Conservation (phyloP, 257 asterid genomes). For the Capsicum baccatum region DNA sequence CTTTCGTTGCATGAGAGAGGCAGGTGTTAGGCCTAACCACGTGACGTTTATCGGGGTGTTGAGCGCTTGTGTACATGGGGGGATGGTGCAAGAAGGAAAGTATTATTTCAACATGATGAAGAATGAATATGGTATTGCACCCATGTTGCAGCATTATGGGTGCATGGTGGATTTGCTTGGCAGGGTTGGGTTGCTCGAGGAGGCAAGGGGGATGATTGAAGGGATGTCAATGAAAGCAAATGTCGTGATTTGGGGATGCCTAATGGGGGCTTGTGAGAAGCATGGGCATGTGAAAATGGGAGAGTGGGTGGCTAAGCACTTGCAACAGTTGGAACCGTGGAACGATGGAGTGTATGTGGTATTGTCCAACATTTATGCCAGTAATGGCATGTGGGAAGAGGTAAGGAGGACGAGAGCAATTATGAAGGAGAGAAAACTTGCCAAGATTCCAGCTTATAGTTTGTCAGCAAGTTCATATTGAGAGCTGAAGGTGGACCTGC, state of each 20-base stretch:
- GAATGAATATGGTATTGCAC: slow-evolving; percentile 55
- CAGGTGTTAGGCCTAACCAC: slow-evolving; percentile 65
- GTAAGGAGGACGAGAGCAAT: slow-evolving; percentile 63
- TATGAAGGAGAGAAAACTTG: slow-evolving; percentile 68
- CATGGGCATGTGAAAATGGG: slow-evolving; percentile 77
- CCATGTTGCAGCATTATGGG: slow-evolving; percentile 74
- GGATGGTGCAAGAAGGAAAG: slow-evolving; percentile 76
- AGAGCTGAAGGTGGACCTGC: slow-evolving; percentile 7
- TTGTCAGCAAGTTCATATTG: slow-evolving; percentile 44
- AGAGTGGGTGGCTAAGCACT: slow-evolving; percentile 73
- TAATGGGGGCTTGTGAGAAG: slow-evolving; percentile 96
- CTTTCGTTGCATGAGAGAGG: slow-evolving; percentile 63
- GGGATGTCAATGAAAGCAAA: slow-evolving; percentile 85
- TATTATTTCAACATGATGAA: slow-evolving; percentile 69
- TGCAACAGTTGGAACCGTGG: slow-evolving; percentile 80
- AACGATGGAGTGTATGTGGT: slow-evolving; percentile 81
- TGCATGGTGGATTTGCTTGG: slow-evolving; percentile 94
- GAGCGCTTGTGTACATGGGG: slow-evolving; percentile 96
- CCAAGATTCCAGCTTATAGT: slow-evolving; percentile 79
- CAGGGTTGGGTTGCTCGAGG: slow-evolving; percentile 74
- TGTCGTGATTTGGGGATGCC: slow-evolving; percentile 84
- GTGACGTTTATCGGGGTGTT: slow-evolving; percentile 83
- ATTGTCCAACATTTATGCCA: slow-evolving; percentile 86
- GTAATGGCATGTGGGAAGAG: slow-evolving; percentile 75
- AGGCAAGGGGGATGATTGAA: slow-evolving; percentile 74